Conservation (phyloP, 1,139 yeast genomes). For the Taphrina confusa region DNA sequence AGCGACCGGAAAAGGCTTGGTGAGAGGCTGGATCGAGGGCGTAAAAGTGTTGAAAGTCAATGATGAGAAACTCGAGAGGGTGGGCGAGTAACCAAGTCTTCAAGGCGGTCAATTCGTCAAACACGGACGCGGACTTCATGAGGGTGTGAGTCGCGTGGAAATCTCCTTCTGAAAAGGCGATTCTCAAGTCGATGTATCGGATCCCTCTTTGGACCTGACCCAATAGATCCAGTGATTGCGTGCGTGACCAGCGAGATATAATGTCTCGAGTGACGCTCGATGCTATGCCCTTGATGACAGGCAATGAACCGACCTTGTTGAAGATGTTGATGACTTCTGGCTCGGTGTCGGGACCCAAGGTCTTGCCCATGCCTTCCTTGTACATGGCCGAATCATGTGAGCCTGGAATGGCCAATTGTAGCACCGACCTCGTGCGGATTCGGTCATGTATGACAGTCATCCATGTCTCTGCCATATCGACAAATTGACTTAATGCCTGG, state of each 20-base stretch:
- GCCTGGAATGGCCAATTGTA: conserved; percentile 4
- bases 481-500: too few species aligned
- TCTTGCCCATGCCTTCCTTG: conserved; percentile 7
- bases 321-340: background rate
- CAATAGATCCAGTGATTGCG: conserved; percentile 1
- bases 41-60: conserved; percentile 18
- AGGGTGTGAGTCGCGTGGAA: conserved; percentile 12
- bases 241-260: conserved; percentile 13
- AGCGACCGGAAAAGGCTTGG: background rate
- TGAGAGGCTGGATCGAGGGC: conserved; percentile 7
- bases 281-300: conserved; percentile 8
- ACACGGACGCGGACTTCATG: conserved; percentile 1
- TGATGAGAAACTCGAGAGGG: conserved; percentile 6
- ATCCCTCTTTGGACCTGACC: conserved; percentile 2
- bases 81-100: conserved; percentile 8
- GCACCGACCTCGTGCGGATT: conserved; percentile 4
- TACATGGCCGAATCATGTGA: conserved; percentile 14
- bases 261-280: conserved; percentile 3
- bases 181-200: conserved; percentile 7
- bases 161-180: background rate
- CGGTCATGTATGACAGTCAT: conserved; percentile 1
- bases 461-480: conserved; percentile 1
- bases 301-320: conserved; percentile 8
- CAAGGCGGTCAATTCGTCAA: conserved; percentile 9
- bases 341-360: conserved; percentile 8